Conservation (phyloP, 1,139 yeast species). For the Kodamaea derodonti region DNA sequence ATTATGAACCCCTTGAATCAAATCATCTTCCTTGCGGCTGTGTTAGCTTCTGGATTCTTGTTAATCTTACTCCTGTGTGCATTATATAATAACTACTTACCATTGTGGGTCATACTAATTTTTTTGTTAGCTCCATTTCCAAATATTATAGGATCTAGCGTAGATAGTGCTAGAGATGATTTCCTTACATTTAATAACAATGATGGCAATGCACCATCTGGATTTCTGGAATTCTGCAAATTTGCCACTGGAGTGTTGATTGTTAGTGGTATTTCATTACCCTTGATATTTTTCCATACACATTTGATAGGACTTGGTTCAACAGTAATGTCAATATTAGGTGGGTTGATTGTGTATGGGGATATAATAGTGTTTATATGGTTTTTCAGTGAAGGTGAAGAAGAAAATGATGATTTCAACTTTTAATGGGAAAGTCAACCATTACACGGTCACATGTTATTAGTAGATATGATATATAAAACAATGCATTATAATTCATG, state of each 20-base stretch:
- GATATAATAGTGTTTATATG: slow-evolving; percentile 68
- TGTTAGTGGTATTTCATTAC: slow-evolving; percentile 65
- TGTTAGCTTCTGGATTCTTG: slow-evolving; percentile 72
- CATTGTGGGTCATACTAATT: slow-evolving; percentile 62
- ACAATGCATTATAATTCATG: too few species aligned
- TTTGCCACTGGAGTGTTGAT: slow-evolving; percentile 64
- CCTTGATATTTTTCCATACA: slow-evolving; percentile 61
- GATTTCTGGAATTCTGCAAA: slow-evolving; percentile 57
- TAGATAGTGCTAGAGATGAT: slow-evolving; percentile 48
- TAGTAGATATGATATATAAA: too few species aligned
- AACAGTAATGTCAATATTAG: slow-evolving; percentile 60
- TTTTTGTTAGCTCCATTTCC: slow-evolving; percentile 73
- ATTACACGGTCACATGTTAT: background rate
- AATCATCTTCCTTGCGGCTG: slow-evolving; percentile 65
- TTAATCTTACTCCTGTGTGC: slow-evolving; percentile 72
- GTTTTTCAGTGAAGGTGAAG: slow-evolving; percentile 60
- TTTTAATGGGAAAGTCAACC: slow-evolving; percentile 23
- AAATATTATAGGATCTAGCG: slow-evolving; percentile 43
- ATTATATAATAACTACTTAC: slow-evolving; percentile 64
- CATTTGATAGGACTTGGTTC: slow-evolving; percentile 54
- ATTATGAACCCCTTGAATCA: slow-evolving; percentile 58
- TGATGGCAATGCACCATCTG: slow-evolving; percentile 37
- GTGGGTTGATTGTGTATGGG: slow-evolving; percentile 68
- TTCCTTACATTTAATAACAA: slow-evolving; percentile 61
- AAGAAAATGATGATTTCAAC: slow-evolving; percentile 51